These are phyloP conservation scores for Pelargonium myrrhifolium DNA, from an alignment of 441 rosid species.

Conservation along the genomic window DNA sequence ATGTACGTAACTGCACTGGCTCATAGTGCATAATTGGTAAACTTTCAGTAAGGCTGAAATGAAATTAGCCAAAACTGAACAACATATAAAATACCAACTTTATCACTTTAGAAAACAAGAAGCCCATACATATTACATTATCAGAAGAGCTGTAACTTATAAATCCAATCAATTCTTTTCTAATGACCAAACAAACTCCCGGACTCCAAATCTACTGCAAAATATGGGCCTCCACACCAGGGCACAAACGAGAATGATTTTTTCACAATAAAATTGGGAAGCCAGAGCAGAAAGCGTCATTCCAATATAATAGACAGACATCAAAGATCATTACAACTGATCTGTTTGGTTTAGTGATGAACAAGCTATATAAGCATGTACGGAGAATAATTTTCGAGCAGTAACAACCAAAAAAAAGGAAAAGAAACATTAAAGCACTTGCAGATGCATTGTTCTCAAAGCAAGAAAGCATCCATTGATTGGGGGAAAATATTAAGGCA, in stretches of 20 bases:
- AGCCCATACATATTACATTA: too few relatives aligned
- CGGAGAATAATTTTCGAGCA: not conserved
- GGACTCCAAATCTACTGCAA: too few relatives aligned
- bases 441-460: too few relatives aligned
- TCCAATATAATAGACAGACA: not conserved
- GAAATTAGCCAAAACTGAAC: too few relatives aligned
- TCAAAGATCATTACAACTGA: not conserved
- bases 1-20: too few relatives aligned
- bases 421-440: too few relatives aligned
- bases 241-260: not conserved
- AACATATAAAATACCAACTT: too few relatives aligned
- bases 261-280: not conserved
- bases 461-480: too few relatives aligned
- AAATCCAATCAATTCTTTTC: not conserved
- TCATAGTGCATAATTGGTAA: too few relatives aligned
- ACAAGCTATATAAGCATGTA: not conserved
- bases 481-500: too few relatives aligned
- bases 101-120: too few relatives aligned
- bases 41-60: too few relatives aligned
- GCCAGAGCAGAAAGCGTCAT: not conserved
- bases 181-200: not conserved
- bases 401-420: not conserved
- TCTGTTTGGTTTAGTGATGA: not conserved
- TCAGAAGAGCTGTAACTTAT: slow-evolving; percentile 3
- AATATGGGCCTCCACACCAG: not conserved